Percentiles rank a stretch among this genome's conserved stretches.
Conservation (phyloP, 208 protist genomes). For the Leishmania major region DNA sequence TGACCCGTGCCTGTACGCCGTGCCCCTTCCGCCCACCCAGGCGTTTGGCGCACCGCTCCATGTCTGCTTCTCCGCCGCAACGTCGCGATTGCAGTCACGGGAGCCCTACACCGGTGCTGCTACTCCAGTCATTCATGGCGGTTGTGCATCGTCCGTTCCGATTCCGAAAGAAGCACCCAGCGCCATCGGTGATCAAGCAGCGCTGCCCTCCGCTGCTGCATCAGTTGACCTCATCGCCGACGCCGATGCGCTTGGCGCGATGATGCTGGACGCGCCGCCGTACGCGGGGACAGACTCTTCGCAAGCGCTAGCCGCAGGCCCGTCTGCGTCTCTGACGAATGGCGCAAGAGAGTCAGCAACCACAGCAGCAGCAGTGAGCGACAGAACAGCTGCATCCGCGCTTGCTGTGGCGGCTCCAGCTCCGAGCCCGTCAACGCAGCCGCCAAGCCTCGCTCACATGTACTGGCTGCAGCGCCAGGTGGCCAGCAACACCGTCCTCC, state of each 20-base stretch:
- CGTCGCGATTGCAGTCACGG: constrained; percentile 14
- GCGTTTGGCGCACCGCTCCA: constrained; percentile 37
- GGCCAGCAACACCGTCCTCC: constrained; percentile 49
- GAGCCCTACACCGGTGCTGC: neutral
- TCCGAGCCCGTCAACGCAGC: neutral
- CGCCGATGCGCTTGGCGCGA: constrained; percentile 5
- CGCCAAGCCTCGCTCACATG: constrained; percentile 58
- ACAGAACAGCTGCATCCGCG: neutral
- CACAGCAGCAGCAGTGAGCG: too few species aligned
- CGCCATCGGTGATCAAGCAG: neutral
- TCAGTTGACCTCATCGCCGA: neutral
- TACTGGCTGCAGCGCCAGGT: constrained; percentile 88
- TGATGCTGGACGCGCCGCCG: constrained; percentile 9
- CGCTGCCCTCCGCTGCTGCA: neutral
- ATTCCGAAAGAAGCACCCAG: neutral
- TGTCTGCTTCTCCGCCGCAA: constrained; percentile 40
- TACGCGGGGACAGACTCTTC: neutral
- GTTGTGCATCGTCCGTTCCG: neutral
- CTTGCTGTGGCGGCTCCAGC: neutral
- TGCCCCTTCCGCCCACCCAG: constrained; percentile 49
- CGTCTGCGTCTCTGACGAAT: neutral
- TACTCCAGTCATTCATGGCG: neutral
- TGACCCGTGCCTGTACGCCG: constrained; percentile 43
- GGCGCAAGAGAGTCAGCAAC: neutral
- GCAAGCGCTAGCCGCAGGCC: neutral